Percentiles rank a stretch among this genome's conserved stretches.
These are phyloP conservation scores for Phylloboletellus chloephorus DNA, from an alignment of 1,284 basidiomycete genomes.

Conservation along the genomic window DNA sequence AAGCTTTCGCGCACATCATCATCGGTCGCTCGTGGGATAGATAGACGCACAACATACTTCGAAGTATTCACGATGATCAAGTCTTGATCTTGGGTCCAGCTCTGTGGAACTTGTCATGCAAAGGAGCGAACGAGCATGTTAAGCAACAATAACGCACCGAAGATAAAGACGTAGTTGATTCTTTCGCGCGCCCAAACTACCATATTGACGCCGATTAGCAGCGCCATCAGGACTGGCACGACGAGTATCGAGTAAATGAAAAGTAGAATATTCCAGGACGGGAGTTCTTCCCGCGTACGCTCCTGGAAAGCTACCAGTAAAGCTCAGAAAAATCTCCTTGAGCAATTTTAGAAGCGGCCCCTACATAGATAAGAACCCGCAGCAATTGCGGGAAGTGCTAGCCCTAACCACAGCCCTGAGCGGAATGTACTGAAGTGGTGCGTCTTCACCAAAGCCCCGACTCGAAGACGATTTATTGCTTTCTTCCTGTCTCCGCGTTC, in stretches of 20 bases:
- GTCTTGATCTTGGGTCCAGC: conserved; percentile 66
- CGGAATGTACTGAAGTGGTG: conserved; percentile 78
- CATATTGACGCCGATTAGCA: conserved; percentile 80
- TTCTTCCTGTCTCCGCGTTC: conserved; percentile 81
- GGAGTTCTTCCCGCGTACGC: conserved; percentile 54
- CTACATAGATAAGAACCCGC: conserved; percentile 67
- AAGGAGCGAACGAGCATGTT: neutral
- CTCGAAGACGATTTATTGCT: conserved; percentile 67
- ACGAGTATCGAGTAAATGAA: conserved; percentile 77
- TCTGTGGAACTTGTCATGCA: conserved; percentile 40
- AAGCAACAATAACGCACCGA: conserved; percentile 47
- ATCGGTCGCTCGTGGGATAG: neutral
- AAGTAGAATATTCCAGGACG: conserved; percentile 70
- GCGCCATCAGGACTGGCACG: conserved; percentile 71
- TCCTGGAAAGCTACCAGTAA: conserved; percentile 50
- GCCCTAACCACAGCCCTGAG: conserved; percentile 72
- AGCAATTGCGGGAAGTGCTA: conserved; percentile 71
- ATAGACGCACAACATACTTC: conserved; percentile 47
- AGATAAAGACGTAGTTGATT: conserved; percentile 91
- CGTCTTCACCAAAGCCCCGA: conserved; percentile 48
- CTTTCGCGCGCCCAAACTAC: conserved; percentile 69
- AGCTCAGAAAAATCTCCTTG: neutral
- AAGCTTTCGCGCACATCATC: conserved; percentile 43
- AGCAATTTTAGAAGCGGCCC: conserved; percentile 15
- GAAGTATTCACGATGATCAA: conserved; percentile 81